phyloP scores from a whole-genome alignment of 78 protist species.

The Chrysochromulina tobinii region DNA sequence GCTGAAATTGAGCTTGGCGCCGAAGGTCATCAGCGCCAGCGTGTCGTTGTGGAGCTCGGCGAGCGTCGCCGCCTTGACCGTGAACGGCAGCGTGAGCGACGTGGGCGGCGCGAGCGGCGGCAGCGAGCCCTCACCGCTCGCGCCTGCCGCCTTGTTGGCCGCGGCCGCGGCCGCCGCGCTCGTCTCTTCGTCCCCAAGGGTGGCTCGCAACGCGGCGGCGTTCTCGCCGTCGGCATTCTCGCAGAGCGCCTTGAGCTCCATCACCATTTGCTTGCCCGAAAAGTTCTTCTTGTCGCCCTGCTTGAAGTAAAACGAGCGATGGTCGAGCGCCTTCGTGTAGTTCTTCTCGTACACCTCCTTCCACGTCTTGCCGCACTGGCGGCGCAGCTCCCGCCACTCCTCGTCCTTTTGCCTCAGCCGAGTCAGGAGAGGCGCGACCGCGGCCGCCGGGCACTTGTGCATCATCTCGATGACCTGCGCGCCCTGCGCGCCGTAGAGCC shows the following conservation, averaged over 20 bases:
- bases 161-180: not conserved
- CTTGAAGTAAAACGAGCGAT: slow-evolving; percentile 63
- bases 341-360: slow-evolving; percentile 78
- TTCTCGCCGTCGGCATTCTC: not conserved
- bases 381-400: slow-evolving; percentile 73
- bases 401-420: slow-evolving; percentile 79
- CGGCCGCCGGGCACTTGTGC: slow-evolving; percentile 60
- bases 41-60: not conserved
- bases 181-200: not conserved
- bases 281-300: slow-evolving; percentile 49
- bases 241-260: not conserved
- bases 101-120: too few relatives aligned
- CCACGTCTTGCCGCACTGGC: slow-evolving; percentile 84
- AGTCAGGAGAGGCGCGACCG: slow-evolving; percentile 71
- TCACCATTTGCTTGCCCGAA: not conserved
- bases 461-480: slow-evolving; percentile 56
- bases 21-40: not conserved
- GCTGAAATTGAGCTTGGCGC: not conserved
- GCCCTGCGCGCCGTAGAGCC: slow-evolving; percentile 52
- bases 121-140: too few relatives aligned
- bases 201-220: not conserved
- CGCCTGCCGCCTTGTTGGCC: not conserved
- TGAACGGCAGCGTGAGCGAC: not conserved
- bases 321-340: slow-evolving; percentile 74
- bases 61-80: not conserved